Evolutionary conservation across 2,329 filamentous ascomycete genomes (phyloP), one percentile per base, ranked within the genome.

Genomic region (Aspergillus ruber): DNA sequence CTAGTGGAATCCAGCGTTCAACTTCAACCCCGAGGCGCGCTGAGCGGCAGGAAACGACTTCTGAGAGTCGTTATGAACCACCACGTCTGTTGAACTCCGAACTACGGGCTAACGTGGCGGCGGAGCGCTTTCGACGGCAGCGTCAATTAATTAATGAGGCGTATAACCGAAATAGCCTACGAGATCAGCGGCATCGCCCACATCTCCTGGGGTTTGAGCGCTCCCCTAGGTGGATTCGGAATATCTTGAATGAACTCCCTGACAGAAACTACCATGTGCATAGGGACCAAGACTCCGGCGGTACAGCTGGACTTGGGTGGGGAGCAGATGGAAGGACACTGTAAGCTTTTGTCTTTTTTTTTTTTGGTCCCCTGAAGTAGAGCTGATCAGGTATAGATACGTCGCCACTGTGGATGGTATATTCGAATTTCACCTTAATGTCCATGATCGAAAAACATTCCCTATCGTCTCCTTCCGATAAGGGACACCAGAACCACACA

Each of bases 341-440:
- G 73, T 76, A 62, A 66, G 73, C 67, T 40, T 23, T 21, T 21
- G 20, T 20, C 20, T 20, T 43, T 27, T 38, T 29, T 15, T 18
- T 46, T 20, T 17, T 25, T n/a, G 20, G 35, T 27, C 35, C 12
- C 33, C 29, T 20, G 3, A 23, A 43, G 10, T 10, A 39, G 44
- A 29, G 15, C 25, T 43, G 33, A 47, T 23, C 47, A 42, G 46
- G 54, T 56, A 45, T 50, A 76, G 73, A 52, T 76, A 72, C 49
- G 65, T 74, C 50, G 73, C 68, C n/a, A 74, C 72, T 5, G 63
- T 74, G 42, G 65, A 72, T 50, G 73, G 73, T 15, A 74, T 76
- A 21, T 73, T 74, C 45, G 70, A 75, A 54, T 74, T 69, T 52
- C 64, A 69, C 36, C 52, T 76, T 50, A 74, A 76, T 50, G 58